These are phyloP conservation scores for Paramecium pentaurelia DNA, from an alignment of 73 alveolate genomes.

Conservation along the genomic window DNA sequence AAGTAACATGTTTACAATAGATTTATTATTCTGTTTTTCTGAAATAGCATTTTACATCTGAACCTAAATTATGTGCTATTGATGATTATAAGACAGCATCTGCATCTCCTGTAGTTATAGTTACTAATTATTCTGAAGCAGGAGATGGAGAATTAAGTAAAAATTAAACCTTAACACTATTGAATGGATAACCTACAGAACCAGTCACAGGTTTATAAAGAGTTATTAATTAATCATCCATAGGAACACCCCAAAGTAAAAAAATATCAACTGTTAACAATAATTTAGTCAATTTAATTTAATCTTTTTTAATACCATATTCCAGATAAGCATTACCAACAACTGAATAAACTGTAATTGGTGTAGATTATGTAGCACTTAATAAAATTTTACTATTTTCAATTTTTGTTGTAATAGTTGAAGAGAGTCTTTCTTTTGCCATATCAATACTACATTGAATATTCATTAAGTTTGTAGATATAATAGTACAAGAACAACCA, in stretches of 20 bases:
- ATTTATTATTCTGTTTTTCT: neutral
- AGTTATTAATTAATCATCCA: neutral
- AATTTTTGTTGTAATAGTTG: neutral
- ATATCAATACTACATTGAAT: neutral
- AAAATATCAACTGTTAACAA: neutral
- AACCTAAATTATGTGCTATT: constrained; percentile 8
- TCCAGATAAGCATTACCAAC: neutral
- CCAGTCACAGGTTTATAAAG: neutral
- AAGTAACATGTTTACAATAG: neutral
- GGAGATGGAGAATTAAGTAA: neutral
- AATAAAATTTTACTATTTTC: neutral
- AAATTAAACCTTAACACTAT: neutral
- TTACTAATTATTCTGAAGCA: neutral
- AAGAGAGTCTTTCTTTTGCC: neutral
- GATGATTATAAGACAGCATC: neutral
- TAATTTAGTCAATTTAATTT: neutral
- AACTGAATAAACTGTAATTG: neutral
- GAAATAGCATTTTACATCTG: constrained; percentile 10
- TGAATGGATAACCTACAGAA: neutral
- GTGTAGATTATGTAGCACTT: neutral
- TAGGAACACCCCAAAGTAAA: constrained; percentile 19
- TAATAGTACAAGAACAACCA: neutral
- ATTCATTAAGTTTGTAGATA: neutral
- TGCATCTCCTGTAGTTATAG: constrained; percentile 19
- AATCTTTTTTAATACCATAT: neutral